A percentile compares a stretch with the other conserved stretches of the same genome.
These are phyloP conservation scores for Pyrenochaeta sp. DNA, from an alignment of 2,329 filamentous ascomycete species.

Conservation along the genomic window DNA sequence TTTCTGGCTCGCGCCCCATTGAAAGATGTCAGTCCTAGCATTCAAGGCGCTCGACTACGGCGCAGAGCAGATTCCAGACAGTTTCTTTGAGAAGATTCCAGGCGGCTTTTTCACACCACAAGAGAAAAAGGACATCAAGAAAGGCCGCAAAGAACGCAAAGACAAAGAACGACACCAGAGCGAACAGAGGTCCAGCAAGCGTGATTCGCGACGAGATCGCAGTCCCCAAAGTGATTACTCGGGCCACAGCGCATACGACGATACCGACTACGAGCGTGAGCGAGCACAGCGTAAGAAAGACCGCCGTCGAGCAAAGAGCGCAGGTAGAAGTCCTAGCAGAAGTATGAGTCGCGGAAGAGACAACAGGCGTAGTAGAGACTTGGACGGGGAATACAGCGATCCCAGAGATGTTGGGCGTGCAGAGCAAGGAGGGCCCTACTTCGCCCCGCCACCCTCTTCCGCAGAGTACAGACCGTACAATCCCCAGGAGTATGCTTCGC, in stretches of 20 bases:
- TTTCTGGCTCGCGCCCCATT: slow-evolving; percentile 31
- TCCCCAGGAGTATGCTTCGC: slow-evolving; percentile 41
- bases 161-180: slow-evolving; percentile 22
- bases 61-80: slow-evolving; percentile 50
- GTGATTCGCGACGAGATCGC: slow-evolving; percentile 36
- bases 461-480: slow-evolving; percentile 47
- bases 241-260: slow-evolving; percentile 39
- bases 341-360: slow-evolving; percentile 41
- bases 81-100: slow-evolving; percentile 48
- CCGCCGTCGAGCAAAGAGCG: slow-evolving; percentile 37
- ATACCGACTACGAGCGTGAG: slow-evolving; percentile 40
- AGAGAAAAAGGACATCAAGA: slow-evolving; percentile 39
- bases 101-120: slow-evolving; percentile 48
- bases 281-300: slow-evolving; percentile 31
- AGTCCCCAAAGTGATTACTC: slow-evolving; percentile 38
- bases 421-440: slow-evolving; percentile 39
- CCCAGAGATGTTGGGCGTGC: slow-evolving; percentile 34
- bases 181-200: slow-evolving; percentile 22
- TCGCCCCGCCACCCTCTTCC: slow-evolving; percentile 42
- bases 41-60: slow-evolving; percentile 51
- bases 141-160: slow-evolving; percentile 23
- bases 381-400: slow-evolving; percentile 35
- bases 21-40: slow-evolving; percentile 47
- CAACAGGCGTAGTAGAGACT: slow-evolving; percentile 29
- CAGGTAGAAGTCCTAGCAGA: slow-evolving; percentile 31